phyloP scores from a whole-genome alignment of 2,329 filamentous ascomycete genomes.

The Orbilia javanica region DNA sequence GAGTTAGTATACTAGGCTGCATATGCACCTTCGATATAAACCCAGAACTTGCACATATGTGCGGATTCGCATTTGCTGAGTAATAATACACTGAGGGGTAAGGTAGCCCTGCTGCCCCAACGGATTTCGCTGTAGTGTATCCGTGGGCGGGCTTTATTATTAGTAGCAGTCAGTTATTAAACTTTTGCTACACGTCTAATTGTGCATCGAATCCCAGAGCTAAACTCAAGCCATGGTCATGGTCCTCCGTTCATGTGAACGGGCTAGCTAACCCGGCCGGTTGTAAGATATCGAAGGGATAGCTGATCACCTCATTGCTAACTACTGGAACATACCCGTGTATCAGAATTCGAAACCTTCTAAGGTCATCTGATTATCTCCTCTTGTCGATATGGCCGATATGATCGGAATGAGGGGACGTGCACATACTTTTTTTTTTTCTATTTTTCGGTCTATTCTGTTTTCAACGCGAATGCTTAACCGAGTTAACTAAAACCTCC shows the following conservation, averaged over 20 bases:
- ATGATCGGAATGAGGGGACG: neutral
- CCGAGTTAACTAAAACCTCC: slow-evolving; percentile 6
- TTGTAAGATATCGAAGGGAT: slow-evolving; percentile 16
- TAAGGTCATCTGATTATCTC: slow-evolving; percentile 29
- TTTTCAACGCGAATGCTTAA: neutral
- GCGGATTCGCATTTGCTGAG: slow-evolving; percentile 3
- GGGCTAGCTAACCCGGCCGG: neutral
- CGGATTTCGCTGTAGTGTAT: neutral
- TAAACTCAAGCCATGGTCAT: neutral
- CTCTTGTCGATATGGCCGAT: slow-evolving; percentile 16
- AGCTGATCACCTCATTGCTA: slow-evolving; percentile 26
- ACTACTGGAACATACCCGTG: slow-evolving; percentile 41
- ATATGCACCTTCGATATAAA: slow-evolving; percentile 3
- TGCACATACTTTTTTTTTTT: neutral
- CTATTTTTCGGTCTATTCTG: neutral
- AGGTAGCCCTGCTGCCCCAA: slow-evolving; percentile 1
- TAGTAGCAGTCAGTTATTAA: neutral
- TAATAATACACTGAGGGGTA: neutral
- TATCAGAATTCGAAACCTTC: slow-evolving; percentile 36
- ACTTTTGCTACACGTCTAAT: neutral
- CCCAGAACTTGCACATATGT: neutral
- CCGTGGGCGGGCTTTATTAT: neutral
- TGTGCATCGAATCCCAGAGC: neutral
- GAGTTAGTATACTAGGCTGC: neutral
- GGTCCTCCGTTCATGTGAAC: slow-evolving; percentile 5